A percentile compares a stretch with the other conserved stretches of the same genome.
These are phyloP conservation scores for Hyaloscypha hepaticicola DNA, from an alignment of 495 filamentous ascomycete species.

Conservation along the genomic window DNA sequence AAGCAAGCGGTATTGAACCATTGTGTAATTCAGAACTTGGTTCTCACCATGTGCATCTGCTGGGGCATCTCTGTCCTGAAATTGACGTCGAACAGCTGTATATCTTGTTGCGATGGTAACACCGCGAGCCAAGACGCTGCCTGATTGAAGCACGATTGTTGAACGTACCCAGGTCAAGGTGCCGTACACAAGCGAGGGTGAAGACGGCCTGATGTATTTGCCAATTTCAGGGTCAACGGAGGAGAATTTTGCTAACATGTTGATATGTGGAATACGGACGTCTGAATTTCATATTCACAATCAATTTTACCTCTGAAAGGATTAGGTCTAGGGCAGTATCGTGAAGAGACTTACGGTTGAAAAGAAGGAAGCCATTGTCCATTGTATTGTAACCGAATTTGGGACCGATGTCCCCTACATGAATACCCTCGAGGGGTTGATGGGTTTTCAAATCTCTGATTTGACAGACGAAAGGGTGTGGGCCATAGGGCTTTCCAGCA, in stretches of 20 bases:
- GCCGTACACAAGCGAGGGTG: conserved; percentile 66
- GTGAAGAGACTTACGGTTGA: conserved; percentile 48
- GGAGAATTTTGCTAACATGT: conserved; percentile 68
- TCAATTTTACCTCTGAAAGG: not conserved
- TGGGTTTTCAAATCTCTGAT: conserved; percentile 70
- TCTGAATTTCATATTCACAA: not conserved
- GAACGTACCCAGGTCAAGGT: conserved; percentile 71
- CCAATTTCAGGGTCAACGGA: conserved; percentile 59
- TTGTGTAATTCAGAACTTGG: conserved; percentile 72
- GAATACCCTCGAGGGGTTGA: conserved; percentile 65
- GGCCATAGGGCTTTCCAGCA: conserved; percentile 61
- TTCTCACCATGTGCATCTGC: conserved; percentile 52
- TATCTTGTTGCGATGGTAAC: conserved; percentile 75
- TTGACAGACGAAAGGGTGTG: conserved; percentile 75
- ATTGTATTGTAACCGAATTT: conserved; percentile 73
- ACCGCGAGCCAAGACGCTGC: conserved; percentile 66
- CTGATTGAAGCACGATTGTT: conserved; percentile 67
- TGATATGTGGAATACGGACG: conserved; percentile 64
- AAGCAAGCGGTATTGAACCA: conserved; percentile 70
- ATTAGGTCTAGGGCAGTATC: not conserved
- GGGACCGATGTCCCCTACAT: conserved; percentile 72
- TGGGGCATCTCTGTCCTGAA: conserved; percentile 63
- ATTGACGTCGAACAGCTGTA: conserved; percentile 65
- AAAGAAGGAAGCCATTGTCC: conserved; percentile 74
- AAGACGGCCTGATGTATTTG: conserved; percentile 61